These are phyloP conservation scores for Diospyros lotus DNA, from an alignment of 148 eudicot species.

Conservation along the genomic window DNA sequence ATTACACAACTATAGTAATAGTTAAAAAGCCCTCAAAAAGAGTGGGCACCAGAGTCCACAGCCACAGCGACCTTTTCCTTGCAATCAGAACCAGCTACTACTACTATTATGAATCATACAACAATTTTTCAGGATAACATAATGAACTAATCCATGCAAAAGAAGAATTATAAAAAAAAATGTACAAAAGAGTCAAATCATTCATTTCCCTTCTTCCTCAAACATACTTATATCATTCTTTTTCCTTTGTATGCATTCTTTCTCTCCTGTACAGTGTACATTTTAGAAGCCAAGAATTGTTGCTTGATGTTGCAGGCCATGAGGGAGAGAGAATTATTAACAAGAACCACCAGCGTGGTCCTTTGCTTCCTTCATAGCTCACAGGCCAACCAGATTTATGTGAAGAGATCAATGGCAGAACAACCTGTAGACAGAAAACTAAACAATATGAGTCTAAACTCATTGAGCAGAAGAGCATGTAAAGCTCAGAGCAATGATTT, in stretches of 20 bases:
- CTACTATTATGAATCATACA: no score
- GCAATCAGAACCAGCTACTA: no score
- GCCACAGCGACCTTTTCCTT: no score
- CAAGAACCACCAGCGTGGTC: not conserved
- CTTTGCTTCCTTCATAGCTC: conserved; percentile 4
- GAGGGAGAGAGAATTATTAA: conserved; percentile 8
- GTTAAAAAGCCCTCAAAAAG: no score
- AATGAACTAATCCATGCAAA: conserved; percentile 14
- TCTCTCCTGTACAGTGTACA: conserved; percentile 22
- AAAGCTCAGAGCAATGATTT: no score
- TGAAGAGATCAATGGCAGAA: conserved; percentile 1
- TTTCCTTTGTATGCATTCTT: conserved; percentile 6
- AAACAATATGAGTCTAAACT: not conserved
- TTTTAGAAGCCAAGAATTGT: conserved; percentile 9
- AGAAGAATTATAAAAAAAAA: conserved; percentile 5
- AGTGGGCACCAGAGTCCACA: no score
- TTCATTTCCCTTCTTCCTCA: conserved; percentile 15
- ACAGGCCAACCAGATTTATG: not conserved
- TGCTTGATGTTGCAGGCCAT: conserved; percentile 8
- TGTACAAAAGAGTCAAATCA: conserved; percentile 18
- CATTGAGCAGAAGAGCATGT: no score
- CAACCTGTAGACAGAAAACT: conserved; percentile 14
- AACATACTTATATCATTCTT: not conserved
- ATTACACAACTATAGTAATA: no score
- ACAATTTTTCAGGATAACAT: not conserved